Base-by-base conservation (phyloP, 768 basidiomycete genomes). In the Saitozyma podzolica region DNA sequence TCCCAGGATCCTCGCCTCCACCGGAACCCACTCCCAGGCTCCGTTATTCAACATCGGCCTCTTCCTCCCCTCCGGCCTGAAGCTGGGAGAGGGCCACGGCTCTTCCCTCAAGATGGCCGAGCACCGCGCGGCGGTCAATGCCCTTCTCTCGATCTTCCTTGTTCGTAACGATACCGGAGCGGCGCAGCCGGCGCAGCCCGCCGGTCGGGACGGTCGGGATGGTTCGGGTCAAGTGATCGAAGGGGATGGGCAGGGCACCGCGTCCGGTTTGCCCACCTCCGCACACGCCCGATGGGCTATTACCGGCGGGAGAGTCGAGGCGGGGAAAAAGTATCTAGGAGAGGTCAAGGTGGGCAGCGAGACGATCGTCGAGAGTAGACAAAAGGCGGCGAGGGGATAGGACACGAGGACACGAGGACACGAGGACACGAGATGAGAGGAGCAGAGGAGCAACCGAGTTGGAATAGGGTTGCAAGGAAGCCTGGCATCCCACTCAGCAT, bases 11-110 rank as follows among this genome's bases (percentile, higher is more conserved):
- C 81, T 99, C 62, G 92, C 89, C 74, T 94, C 97, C 79, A 92
- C 93, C 0, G 96, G 96, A 74, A 88, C 93, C 51, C 87, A 87
- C 68, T 89, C 91, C 0, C 90, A 90, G 69, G 88, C 92, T 3
- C 94, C 96, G 0, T 84, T 94, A 45, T 99, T 89, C 78, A 89
- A 96, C n/a, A 89, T 95, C n/a, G 96, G 92, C 16, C 89, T 96
- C 62, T 98, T 86, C 67, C 78, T 90, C 87, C 20, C 92, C 87
- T 47, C 83, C 80, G 61, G 90, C 86, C 50, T 77, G 77, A 86
- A 96, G 80, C 85, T 99, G 2, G 92, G 94, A 6, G 94, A 99
- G 80, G 93, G 94, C 13, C 92, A 94, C 74, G 96, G 96, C 56
- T 88, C 86, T 68, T 93, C 91, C 3, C 81, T 97, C 58, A 88